Evolutionary conservation across 1,139 yeast genomes (phyloP), one percentile per base, ranked within the genome.

Genomic region (Yamadazyma diddensiae): DNA sequence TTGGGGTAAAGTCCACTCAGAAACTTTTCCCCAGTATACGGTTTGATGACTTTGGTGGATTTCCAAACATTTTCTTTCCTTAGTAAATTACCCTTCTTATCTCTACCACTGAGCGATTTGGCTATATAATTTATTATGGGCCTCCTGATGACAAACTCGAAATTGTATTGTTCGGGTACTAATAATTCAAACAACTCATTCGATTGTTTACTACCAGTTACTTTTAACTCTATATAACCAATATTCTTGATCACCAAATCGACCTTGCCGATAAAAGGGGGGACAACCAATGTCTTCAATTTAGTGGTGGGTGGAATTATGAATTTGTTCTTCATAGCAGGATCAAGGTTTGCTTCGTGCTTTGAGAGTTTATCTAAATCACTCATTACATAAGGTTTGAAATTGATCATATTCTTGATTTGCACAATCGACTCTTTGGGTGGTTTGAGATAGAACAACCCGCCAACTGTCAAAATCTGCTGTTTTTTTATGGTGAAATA

Each of bases 211-310:
- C 52, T 40, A 2, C 94, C 92, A 0, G 83, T 78, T 1, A 87
- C 79, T 15, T 71, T 72, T 22, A 86, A 52, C 33, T 79, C 77
- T 2, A 86, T 45, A 42, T 73, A 77, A 0, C 95, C 95, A 11
- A 82, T 51, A 34, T 82, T 82, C 30, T 79, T 76, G 10, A 87
- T 48, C 0, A 85, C 85, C 17, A 86, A 49, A 45, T 84, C 92
- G 13, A 82, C 63, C 2, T 77, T 60, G 0, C 90, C 94, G 32
- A 59, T 61, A 43, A 81, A 81, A n/a, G 85, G 84, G 0, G 90
- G 88, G 4, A 82, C 60, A 3, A 73, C 61, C 39, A 63, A 77
- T 34, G 77, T 58, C 2, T 54, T 62, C 43, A 70, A 50, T 5
- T 39, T 29, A n/a, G 38, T 26, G n/a, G 46, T 37, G 6, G 46